Evolutionary conservation across 768 basidiomycete genomes (phyloP).

Genomic region (Hygrophorus russula): DNA sequence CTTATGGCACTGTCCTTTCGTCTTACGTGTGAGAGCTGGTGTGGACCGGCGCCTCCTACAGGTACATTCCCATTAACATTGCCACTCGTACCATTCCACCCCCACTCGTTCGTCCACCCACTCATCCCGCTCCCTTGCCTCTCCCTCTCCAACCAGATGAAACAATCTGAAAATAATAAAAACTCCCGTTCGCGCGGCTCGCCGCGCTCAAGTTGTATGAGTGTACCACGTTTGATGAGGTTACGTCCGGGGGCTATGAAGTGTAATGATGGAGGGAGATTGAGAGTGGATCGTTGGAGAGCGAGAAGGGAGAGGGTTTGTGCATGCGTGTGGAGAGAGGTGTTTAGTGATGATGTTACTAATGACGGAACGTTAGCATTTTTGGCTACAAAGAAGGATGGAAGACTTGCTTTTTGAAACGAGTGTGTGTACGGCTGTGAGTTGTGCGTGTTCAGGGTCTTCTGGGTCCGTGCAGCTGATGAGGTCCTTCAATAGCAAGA

Average conservation of each 20-base stretch:
- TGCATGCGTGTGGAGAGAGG: conserved; percentile 67
- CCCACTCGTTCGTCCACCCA: conserved; percentile 14
- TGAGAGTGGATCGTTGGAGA: conserved; percentile 66
- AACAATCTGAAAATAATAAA: conserved; percentile 71
- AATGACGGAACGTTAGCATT: conserved; percentile 2
- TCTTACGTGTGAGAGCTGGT: conserved; percentile 12
- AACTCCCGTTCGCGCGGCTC: conserved; percentile 53
- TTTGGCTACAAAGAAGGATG: not conserved
- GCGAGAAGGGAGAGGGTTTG: conserved; percentile 67
- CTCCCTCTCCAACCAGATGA: conserved; percentile 65
- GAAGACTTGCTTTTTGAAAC: conserved; percentile 60
- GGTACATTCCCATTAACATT: conserved; percentile 17
- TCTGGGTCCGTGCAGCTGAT: conserved; percentile 52
- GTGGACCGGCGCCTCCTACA: conserved; percentile 10
- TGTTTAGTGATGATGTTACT: conserved; percentile 75
- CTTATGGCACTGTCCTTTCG: conserved; percentile 18
- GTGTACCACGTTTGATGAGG: conserved; percentile 55
- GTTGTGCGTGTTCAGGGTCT: conserved; percentile 54
- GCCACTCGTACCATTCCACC: conserved; percentile 1
- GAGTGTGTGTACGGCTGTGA: conserved; percentile 48
- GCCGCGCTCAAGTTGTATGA: conserved; percentile 46
- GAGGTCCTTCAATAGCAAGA: conserved; percentile 75
- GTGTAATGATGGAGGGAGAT: conserved; percentile 51
- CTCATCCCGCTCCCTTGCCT: conserved; percentile 21
- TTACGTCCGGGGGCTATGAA: conserved; percentile 75